These are phyloP conservation scores for Salicornia ramosissima DNA, from an alignment of 148 eudicot species.

Conservation along the genomic window DNA sequence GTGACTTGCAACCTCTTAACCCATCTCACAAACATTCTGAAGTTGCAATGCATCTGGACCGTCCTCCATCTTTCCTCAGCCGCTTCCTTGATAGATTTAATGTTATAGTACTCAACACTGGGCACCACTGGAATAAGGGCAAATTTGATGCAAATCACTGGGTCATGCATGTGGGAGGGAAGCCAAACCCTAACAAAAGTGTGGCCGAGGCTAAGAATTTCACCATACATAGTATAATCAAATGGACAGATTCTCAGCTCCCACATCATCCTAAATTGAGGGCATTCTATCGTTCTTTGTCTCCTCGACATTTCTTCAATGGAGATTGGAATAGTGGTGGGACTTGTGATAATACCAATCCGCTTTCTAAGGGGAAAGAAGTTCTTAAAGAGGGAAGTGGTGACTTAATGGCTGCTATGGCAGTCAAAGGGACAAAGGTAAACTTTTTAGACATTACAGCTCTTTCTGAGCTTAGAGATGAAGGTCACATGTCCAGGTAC, in stretches of 20 bases:
- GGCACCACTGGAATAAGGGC: conserved; percentile 87
- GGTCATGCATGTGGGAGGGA: conserved; percentile 57
- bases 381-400: conserved; percentile 40
- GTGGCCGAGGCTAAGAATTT: conserved; percentile 52
- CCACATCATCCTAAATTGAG: conserved; percentile 50
- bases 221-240: conserved; percentile 46
- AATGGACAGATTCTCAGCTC: conserved; percentile 61
- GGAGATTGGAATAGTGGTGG: conserved; percentile 91
- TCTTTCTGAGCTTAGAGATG: conserved; percentile 67
- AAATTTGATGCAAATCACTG: conserved; percentile 52
- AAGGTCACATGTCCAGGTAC: conserved; percentile 65
- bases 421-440: conserved; percentile 52
- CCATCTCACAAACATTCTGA: conserved; percentile 33
- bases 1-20: conserved; percentile 60
- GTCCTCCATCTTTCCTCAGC: conserved; percentile 58
- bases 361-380: conserved; percentile 51
- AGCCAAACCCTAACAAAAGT: conserved; percentile 40
- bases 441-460: conserved; percentile 61
- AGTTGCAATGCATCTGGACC: conserved; percentile 72
- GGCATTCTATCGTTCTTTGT: conserved; percentile 61
- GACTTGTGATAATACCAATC: conserved; percentile 62
- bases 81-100: conserved; percentile 42
- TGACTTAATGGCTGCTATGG: conserved; percentile 43
- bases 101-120: conserved; percentile 67
- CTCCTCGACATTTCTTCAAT: conserved; percentile 76